phyloP scores from a whole-genome alignment of 179 eudicot genomes.

The Nepenthes alata region DNA sequence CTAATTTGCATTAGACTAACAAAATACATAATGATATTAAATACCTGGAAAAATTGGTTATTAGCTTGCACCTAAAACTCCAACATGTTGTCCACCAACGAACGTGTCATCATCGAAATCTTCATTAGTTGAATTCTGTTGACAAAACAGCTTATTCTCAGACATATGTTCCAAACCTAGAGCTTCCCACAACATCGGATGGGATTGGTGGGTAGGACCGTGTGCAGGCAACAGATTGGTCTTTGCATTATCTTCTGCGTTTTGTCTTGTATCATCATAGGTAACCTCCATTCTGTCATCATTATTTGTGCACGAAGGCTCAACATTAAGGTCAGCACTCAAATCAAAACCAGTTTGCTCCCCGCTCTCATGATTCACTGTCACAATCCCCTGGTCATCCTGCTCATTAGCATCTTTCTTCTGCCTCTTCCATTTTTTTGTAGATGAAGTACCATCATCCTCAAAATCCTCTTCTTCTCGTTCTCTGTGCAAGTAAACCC shows the following conservation, averaged over 20 bases:
- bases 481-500: conserved; percentile 91
- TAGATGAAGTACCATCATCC: conserved; percentile 81
- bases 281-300: conserved; percentile 25
- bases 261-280: conserved; percentile 21
- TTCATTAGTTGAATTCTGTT: conserved; percentile 42
- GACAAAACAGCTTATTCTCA: conserved; percentile 34
- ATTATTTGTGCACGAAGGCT: conserved; percentile 29
- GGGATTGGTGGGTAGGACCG: conserved; percentile 14
- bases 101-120: conserved; percentile 36
- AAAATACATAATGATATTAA: not conserved
- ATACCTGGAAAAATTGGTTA: conserved; percentile 16
- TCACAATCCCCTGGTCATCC: conserved; percentile 48
- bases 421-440: conserved; percentile 71
- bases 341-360: conserved; percentile 49
- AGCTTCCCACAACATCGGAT: conserved; percentile 22
- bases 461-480: conserved; percentile 93
- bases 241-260: conserved; percentile 30
- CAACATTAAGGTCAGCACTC: conserved; percentile 55
- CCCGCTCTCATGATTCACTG: conserved; percentile 37
- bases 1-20: too few relatives aligned
- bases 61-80: conserved; percentile 17
- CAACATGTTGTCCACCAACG: conserved; percentile 27
- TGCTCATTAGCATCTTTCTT: conserved; percentile 75
- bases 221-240: conserved; percentile 19
- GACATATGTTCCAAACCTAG: conserved; percentile 18